These are phyloP conservation scores for Wallacemonas collosoma DNA, from an alignment of 208 protist genomes.

Conservation along the genomic window DNA sequence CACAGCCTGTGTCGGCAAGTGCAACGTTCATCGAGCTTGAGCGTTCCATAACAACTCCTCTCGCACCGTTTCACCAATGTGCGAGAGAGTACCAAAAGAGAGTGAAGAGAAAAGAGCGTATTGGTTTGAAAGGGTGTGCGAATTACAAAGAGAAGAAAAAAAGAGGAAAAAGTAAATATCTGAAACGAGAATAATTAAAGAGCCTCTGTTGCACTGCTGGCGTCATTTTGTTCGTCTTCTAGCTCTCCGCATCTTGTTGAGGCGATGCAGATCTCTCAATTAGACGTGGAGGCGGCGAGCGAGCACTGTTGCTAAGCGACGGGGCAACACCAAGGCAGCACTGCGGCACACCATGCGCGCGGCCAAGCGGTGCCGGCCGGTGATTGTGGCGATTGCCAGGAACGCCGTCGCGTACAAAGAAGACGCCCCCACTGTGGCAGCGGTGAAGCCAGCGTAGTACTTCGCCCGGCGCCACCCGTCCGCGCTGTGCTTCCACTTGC, in stretches of 20 bases:
- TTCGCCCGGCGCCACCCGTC: conserved; percentile 23
- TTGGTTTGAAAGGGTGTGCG: not conserved
- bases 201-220: no score
- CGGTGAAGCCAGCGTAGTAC: conserved; percentile 39
- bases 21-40: not conserved
- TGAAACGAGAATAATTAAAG: no score
- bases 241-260: no score
- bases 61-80: no score
- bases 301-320: conserved; percentile 8
- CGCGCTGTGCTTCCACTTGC: conserved; percentile 26
- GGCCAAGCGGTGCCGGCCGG: conserved; percentile 30
- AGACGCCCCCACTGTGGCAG: conserved; percentile 24
- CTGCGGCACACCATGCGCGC: conserved; percentile 25
- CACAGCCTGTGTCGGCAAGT: no score
- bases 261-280: not conserved
- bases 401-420: conserved; percentile 29
- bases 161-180: not conserved
- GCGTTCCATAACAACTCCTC: not conserved
- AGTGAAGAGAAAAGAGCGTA: not conserved
- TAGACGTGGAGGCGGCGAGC: conserved; percentile 19
- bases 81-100: no score
- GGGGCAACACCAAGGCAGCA: conserved; percentile 22
- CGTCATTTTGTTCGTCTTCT: no score
- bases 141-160: not conserved
- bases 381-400: conserved; percentile 25